These are phyloP conservation scores for Kuraishia molischiana DNA, from an alignment of 805 yeast species.

Conservation along the genomic window DNA sequence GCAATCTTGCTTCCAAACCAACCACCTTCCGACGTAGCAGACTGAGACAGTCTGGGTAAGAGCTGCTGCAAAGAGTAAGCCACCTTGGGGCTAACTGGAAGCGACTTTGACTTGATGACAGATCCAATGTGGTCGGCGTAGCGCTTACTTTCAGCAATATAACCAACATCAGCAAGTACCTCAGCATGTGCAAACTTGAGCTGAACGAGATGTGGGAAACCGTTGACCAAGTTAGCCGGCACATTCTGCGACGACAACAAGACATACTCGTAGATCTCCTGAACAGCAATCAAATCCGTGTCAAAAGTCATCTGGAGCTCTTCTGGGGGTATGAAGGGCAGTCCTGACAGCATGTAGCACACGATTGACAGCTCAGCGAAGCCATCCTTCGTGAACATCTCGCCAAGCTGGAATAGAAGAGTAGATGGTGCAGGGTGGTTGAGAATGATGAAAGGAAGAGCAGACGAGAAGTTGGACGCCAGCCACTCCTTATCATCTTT, in stretches of 20 bases:
- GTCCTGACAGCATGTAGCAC: slow-evolving; percentile 22
- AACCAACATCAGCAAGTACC: slow-evolving; percentile 59
- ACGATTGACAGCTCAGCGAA: slow-evolving; percentile 28
- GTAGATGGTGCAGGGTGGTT: slow-evolving; percentile 14
- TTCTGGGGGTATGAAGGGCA: slow-evolving; percentile 13
- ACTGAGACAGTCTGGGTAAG: slow-evolving; percentile 35
- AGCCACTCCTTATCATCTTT: slow-evolving; percentile 15
- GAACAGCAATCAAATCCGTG: slow-evolving; percentile 39
- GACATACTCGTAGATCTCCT: slow-evolving; percentile 63
- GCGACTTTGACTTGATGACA: slow-evolving; percentile 23
- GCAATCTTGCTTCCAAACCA: slow-evolving; percentile 61
- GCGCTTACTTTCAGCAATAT: slow-evolving; percentile 45
- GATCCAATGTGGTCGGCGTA: slow-evolving; percentile 45
- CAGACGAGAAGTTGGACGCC: slow-evolving; percentile 15
- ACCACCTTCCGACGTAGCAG: slow-evolving; percentile 13
- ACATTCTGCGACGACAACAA: slow-evolving; percentile 20
- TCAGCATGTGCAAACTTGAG: slow-evolving; percentile 62
- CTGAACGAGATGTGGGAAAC: slow-evolving; percentile 42
- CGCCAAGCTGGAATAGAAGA: slow-evolving; percentile 22
- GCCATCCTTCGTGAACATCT: slow-evolving; percentile 23
- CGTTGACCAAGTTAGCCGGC: slow-evolving; percentile 21
- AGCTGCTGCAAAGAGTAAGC: slow-evolving; percentile 25
- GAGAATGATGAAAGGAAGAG: slow-evolving; percentile 20
- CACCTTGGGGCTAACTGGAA: slow-evolving; percentile 22
- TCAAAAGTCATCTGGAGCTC: slow-evolving; percentile 14